Base-by-base conservation (phyloP, 2,329 filamentous ascomycete genomes). In the Phialemonium atrogriseum region DNA sequence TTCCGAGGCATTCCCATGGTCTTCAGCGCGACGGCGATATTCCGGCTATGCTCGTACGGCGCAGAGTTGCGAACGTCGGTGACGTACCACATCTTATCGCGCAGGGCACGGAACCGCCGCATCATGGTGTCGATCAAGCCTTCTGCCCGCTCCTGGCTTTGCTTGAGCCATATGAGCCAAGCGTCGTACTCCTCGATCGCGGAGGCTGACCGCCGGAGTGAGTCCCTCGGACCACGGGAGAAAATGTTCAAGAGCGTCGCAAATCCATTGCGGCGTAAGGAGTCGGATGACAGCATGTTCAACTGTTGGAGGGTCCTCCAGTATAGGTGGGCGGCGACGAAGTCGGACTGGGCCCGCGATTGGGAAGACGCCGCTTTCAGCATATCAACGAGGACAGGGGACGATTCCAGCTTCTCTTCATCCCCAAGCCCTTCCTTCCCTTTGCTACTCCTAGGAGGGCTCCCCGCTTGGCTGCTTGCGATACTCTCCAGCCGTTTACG, bases 81-180 rank as follows among this genome's bases (percentile, higher is more conserved):
- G 38, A 91, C 84, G 53, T 94, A 98, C 91, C 91, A 98, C 84
- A 96, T 94, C 66, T 96, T 96, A 54, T 94, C 84, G 24, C 91
- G 77, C 23, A 95, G 68, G 14, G 81, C 78, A 35, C 79, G 75
- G 22, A 91, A 68, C 5, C 76, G 75, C 36, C 69, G 68, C 68
- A 85, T 82, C 73, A 86, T 84, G 5, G 75, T 68, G 24, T 86
- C 80, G 21, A 88, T 79, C 10, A 77, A 70, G 3, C 69, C 71
- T 46, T 89, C 84, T 28, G 87, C 78, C 4, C 82, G 74, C 47
- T 86, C 82, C 47, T 89, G 79, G 15, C 80, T 85, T 44, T 86
- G 83, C 49, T 86, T 86, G 13, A 93, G 68, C 74, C 82, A 87
- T 10, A 88, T 76, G 19, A 89, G 73, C 82, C 82, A 86, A 4